A percentile compares a stretch with the other conserved stretches of the same genome.
phyloP scores from a whole-genome alignment of 768 basidiomycete species.

The Panellus pusillus region DNA sequence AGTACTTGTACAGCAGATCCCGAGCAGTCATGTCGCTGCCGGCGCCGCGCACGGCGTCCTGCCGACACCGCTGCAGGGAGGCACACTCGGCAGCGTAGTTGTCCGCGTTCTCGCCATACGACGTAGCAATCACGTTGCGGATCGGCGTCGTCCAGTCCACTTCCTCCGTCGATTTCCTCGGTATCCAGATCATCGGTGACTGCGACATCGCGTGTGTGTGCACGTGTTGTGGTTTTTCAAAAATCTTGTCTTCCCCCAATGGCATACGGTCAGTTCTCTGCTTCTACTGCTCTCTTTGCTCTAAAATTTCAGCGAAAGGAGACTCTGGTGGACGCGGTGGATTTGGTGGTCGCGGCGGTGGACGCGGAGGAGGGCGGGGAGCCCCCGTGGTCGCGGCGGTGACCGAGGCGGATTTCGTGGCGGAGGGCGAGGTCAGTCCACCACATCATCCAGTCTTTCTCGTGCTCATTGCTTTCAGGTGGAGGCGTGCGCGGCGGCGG shows the following conservation, averaged over 20 bases:
- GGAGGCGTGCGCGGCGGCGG: constrained; percentile 36
- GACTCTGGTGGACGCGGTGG: constrained; percentile 78
- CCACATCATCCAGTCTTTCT: constrained; percentile 4
- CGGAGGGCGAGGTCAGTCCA: constrained; percentile 31
- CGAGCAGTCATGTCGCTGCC: constrained; percentile 95
- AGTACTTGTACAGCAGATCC: constrained; percentile 98
- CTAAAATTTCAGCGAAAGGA: neutral
- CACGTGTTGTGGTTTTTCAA: constrained; percentile 23
- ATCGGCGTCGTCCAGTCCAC: constrained; percentile 96
- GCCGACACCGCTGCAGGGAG: constrained; percentile 84
- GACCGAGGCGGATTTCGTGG: constrained; percentile 36
- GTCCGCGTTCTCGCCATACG: constrained; percentile 92
- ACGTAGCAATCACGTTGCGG: constrained; percentile 80
- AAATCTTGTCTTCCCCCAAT: constrained; percentile 20
- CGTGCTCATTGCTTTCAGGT: constrained; percentile 21
- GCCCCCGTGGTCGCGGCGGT: constrained; percentile 32
- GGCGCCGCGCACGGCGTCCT: constrained; percentile 95
- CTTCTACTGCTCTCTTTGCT: neutral
- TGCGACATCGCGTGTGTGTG: constrained; percentile 57
- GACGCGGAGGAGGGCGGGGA: constrained; percentile 38
- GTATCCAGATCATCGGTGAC: constrained; percentile 89
- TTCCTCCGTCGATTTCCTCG: constrained; percentile 92
- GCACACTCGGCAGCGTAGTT: constrained; percentile 84
- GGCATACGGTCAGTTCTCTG: constrained; percentile 32
- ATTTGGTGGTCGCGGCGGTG: constrained; percentile 52